These are phyloP conservation scores for Lepiota brunneoincarnata DNA, from an alignment of 768 basidiomycete species.

Conservation along the genomic window DNA sequence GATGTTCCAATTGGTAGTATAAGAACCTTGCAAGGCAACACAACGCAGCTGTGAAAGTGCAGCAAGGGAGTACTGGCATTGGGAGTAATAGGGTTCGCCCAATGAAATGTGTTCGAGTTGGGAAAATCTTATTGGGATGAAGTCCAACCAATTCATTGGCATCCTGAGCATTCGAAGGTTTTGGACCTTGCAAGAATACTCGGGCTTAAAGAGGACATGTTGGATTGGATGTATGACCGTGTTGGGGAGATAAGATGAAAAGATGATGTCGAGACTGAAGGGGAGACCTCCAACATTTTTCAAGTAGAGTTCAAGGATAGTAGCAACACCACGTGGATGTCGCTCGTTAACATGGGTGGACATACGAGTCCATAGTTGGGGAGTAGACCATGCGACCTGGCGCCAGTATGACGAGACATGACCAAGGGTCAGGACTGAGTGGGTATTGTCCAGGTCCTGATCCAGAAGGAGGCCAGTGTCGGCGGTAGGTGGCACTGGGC, in stretches of 20 bases:
- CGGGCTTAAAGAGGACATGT: neutral
- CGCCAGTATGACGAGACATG: slow-evolving; percentile 1
- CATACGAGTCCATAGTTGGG: neutral
- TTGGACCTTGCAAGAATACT: neutral
- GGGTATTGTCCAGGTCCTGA: too few species aligned
- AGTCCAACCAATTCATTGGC: neutral
- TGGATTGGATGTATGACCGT: too few species aligned
- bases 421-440: neutral
- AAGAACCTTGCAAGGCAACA: neutral
- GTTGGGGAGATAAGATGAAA: too few species aligned
- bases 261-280: neutral
- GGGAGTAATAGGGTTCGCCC: neutral
- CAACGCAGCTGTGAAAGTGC: neutral
- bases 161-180: neutral
- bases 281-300: neutral
- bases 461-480: too few species aligned
- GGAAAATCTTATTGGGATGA: neutral
- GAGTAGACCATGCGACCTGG: neutral
- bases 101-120: neutral
- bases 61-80: neutral
- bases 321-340: neutral
- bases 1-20: too few species aligned
- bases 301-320: neutral
- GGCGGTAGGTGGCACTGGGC: too few species aligned
- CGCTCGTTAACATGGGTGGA: neutral